phyloP scores from a whole-genome alignment of 2,329 filamentous ascomycete species.

The Calonectria montana region DNA sequence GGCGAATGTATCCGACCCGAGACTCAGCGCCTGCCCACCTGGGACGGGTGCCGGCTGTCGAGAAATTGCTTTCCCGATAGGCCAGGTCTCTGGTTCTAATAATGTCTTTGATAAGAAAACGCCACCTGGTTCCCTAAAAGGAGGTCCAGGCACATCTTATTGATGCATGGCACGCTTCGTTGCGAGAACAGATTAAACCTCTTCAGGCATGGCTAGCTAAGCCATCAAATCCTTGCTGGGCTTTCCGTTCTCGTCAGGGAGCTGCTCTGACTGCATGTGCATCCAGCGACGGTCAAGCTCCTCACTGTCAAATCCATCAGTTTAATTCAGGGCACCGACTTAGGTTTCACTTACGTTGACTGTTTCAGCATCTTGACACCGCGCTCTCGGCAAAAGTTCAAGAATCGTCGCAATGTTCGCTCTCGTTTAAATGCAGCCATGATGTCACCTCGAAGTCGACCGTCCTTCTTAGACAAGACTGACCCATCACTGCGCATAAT shows the following conservation, averaged over 20 bases:
- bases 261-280: conserved; percentile 48
- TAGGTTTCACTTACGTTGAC: conserved; percentile 51
- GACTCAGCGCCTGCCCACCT: conserved; percentile 1
- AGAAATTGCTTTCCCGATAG: neutral
- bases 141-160: neutral
- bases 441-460: conserved; percentile 56
- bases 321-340: neutral
- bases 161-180: neutral
- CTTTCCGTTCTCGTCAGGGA: conserved; percentile 43
- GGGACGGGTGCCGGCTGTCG: neutral
- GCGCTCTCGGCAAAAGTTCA: conserved; percentile 59
- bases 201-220: conserved; percentile 29
- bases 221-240: conserved; percentile 39
- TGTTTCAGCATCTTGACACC: conserved; percentile 55
- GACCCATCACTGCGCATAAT: conserved; percentile 47
- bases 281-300: conserved; percentile 52
- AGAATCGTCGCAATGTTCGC: conserved; percentile 64
- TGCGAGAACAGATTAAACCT: neutral
- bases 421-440: conserved; percentile 64
- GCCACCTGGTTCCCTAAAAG: neutral
- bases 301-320: conserved; percentile 44
- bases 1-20: conserved; percentile 12
- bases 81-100: neutral
- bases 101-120: neutral
- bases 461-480: conserved; percentile 42